These are phyloP conservation scores for Petunia secreta DNA, from an alignment of 257 asterid genomes.

Conservation along the genomic window DNA sequence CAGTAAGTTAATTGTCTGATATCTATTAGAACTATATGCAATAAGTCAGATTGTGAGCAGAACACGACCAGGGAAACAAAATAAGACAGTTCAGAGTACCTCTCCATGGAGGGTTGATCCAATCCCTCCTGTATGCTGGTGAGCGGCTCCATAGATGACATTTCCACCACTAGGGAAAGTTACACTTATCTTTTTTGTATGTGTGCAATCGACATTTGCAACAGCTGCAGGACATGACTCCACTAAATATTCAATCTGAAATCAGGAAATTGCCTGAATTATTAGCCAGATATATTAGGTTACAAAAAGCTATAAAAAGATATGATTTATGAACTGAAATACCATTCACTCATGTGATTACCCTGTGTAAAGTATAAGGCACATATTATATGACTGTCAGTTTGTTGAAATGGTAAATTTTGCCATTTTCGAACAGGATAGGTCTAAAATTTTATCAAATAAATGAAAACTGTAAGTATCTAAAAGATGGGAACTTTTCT, in stretches of 20 bases:
- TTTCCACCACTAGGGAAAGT: slow-evolving; percentile 61
- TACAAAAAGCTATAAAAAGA: not conserved
- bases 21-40: not conserved
- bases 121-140: slow-evolving; percentile 68
- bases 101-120: slow-evolving; percentile 65
- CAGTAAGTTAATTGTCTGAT: not conserved
- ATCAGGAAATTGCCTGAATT: slow-evolving; percentile 23
- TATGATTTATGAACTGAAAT: not conserved
- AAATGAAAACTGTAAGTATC: not conserved
- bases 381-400: not conserved
- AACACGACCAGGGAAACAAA: not conserved
- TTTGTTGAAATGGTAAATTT: not conserved
- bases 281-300: not conserved
- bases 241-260: slow-evolving; percentile 63
- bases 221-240: slow-evolving; percentile 47
- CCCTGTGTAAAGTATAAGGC: no score
- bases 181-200: slow-evolving; percentile 40
- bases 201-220: slow-evolving; percentile 43
- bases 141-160: slow-evolving; percentile 71
- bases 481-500: not conserved
- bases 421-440: not conserved
- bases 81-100: slow-evolving; percentile 43
- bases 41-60: not conserved
- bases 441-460: not conserved
- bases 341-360: not conserved